Base-by-base conservation (phyloP, 2,329 filamentous ascomycete genomes). In the Ophiostoma perfectum region DNA sequence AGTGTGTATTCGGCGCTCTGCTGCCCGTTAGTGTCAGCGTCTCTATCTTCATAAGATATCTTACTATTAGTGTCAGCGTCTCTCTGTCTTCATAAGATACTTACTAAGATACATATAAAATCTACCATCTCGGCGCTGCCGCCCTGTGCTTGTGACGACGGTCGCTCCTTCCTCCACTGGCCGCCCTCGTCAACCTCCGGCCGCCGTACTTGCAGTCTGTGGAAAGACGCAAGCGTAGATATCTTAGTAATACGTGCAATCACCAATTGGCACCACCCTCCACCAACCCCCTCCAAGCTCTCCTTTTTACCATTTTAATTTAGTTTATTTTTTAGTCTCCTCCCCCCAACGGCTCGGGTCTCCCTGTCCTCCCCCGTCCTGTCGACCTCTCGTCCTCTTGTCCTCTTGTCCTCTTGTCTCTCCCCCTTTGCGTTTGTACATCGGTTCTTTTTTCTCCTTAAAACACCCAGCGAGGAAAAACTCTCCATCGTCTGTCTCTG, bases 401-500 rank as follows among this genome's bases (percentile, higher is more conserved):
- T 65, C 11, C 55, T 27, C 55, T 27, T 60, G 36, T 58, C 36
- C 52, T 14, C n/a, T 18, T 55, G 42, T 47, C 62, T 65, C 55
- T 12, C 47, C 47, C 18, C 27, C 27, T 27, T 27, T 27, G 27
- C 27, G 27, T 27, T 27, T 27, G 27, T 27, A 27, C 27, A 27
- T 27, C 27, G 27, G 27, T 27, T 27, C 27, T 64, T 65, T 68
- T 39, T 65, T 36, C 41, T 65, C 62, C 62, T 63, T 41, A 63
- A 42, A 27, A 62, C 58, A 12, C 6, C 38, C 60, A 41, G 60
- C 39, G 60, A 63, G 39, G 39, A 63, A 63, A 63, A 63, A 12
- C 55, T 60, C 55, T 60, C 55, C 55, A 60, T 60, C 39, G 60
- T 63, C 60, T 44, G 60, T 60, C 47, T 67, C 60, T 38, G 55